Percentiles rank a stretch among this genome's conserved stretches.
Evolutionary conservation across 148 eudicot genomes (phyloP).

Genomic region (Amaranthus hypochondriacus): DNA sequence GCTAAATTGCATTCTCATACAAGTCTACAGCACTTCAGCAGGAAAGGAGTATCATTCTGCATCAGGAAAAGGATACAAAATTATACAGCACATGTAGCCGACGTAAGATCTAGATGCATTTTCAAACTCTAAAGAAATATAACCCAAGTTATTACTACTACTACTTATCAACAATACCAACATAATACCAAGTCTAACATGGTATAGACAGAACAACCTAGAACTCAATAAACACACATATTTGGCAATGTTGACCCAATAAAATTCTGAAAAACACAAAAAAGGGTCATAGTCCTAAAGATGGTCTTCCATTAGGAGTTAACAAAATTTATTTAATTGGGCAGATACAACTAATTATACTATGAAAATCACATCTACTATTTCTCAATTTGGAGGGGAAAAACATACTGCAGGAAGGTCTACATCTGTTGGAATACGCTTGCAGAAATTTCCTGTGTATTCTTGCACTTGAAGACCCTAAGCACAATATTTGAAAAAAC

Average conservation of each 20-base stretch:
- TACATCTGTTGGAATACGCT: constrained; percentile 95
- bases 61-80: not conserved
- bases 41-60: not conserved
- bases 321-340: not conserved
- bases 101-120: too few species aligned
- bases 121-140: too few species aligned
- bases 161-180: too few species aligned
- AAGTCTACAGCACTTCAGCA: not conserved
- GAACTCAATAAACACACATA: not conserved
- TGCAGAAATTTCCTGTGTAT: constrained; percentile 92
- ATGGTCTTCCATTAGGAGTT: not conserved
- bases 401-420: constrained; percentile 88
- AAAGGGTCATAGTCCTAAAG: not conserved
- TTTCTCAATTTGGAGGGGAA: not conserved
- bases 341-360: not conserved
- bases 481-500: constrained; percentile 2
- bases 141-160: too few species aligned
- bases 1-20: not conserved
- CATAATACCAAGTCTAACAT: not conserved
- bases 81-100: not conserved
- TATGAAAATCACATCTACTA: not conserved
- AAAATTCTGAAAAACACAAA: not conserved
- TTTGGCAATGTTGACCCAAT: not conserved
- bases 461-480: constrained; percentile 96
- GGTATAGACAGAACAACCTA: not conserved